Conservation (phyloP, 2,329 filamentous ascomycete species). For the Macrophomina tecta region DNA sequence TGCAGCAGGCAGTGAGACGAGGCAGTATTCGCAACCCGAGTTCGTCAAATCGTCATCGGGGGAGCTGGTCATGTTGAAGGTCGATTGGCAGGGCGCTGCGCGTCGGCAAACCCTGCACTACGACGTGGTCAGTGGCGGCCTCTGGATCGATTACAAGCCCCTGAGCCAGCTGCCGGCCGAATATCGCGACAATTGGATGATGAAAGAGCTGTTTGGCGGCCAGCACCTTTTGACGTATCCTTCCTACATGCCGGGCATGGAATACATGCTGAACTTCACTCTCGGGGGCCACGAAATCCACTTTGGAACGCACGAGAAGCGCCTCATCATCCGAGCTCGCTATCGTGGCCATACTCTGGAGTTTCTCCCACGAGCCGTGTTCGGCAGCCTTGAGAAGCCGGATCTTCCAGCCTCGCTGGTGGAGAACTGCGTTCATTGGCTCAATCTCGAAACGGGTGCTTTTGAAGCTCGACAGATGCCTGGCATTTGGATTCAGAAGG, state of each 20-base stretch:
- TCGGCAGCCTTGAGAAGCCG: slow-evolving; percentile 32
- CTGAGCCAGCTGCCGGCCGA: slow-evolving; percentile 61
- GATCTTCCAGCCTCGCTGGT: slow-evolving; percentile 62
- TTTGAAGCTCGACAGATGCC: slow-evolving; percentile 61
- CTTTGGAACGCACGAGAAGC: slow-evolving; percentile 54
- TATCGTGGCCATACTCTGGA: slow-evolving; percentile 39
- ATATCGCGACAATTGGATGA: slow-evolving; percentile 51
- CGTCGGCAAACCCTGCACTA: slow-evolving; percentile 52
- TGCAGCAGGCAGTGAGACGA: slow-evolving; percentile 21
- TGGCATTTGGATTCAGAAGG: slow-evolving; percentile 49
- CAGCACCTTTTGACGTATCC: slow-evolving; percentile 60
- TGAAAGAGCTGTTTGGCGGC: slow-evolving; percentile 61
- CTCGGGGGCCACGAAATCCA: slow-evolving; percentile 57
- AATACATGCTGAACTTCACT: slow-evolving; percentile 53
- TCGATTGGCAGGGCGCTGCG: no score
- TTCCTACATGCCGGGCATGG: slow-evolving; percentile 61
- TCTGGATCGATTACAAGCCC: slow-evolving; percentile 57
- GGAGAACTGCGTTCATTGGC: slow-evolving; percentile 64
- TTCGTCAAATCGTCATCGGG: slow-evolving; percentile 31
- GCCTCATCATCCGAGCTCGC: slow-evolving; percentile 54
- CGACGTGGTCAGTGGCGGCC: slow-evolving; percentile 54
- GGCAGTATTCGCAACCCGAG: slow-evolving; percentile 33
- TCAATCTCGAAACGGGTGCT: slow-evolving; percentile 53
- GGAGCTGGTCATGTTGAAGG: slow-evolving; percentile 30
- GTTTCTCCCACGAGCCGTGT: slow-evolving; percentile 40